Percentiles rank a stretch among this genome's conserved stretches.
Evolutionary conservation across 225 moss, liverwort and hornwort species (phyloP).

Genomic region (Polytrichum commune): DNA sequence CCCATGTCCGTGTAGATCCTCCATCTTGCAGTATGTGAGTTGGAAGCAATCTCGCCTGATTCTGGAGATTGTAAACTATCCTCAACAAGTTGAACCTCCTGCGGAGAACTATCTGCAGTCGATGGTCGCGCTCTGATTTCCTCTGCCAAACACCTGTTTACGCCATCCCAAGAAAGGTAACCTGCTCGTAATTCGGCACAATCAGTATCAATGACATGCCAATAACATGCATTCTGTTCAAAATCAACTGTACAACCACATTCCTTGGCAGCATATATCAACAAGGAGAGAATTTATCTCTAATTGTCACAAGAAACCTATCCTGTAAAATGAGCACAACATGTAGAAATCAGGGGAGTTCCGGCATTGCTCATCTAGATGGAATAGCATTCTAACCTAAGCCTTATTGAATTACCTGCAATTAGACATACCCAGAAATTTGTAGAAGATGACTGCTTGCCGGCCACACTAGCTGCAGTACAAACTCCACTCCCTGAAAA

Average conservation of each 20-base stretch:
- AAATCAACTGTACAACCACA: not conserved
- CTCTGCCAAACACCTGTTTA: constrained; percentile 35
- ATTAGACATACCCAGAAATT: not conserved
- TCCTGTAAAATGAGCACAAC: not conserved
- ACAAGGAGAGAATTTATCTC: not conserved
- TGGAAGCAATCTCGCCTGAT: constrained; percentile 57
- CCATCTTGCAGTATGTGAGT: constrained; percentile 96
- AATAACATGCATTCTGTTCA: not conserved
- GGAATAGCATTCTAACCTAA: not conserved
- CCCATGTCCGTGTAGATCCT: constrained; percentile 94
- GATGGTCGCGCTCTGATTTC: constrained; percentile 34
- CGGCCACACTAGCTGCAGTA: not conserved
- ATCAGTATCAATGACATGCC: not conserved
- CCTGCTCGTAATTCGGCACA: constrained; percentile 15
- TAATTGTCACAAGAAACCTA: not conserved
- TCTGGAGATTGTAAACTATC: constrained; percentile 57
- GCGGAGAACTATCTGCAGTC: constrained; percentile 36
- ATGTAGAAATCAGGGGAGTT: not conserved
- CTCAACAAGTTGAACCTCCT: constrained; percentile 59
- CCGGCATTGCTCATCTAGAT: not conserved
- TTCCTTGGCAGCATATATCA: not conserved
- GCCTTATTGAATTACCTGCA: not conserved
- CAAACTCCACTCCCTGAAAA: not conserved
- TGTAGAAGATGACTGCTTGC: not conserved
- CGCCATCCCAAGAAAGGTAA: constrained; percentile 35